Percentiles rank a stretch among this genome's conserved stretches.
Evolutionary conservation across 1,139 yeast species (phyloP).

Genomic region (Tardiomyces blankii): DNA sequence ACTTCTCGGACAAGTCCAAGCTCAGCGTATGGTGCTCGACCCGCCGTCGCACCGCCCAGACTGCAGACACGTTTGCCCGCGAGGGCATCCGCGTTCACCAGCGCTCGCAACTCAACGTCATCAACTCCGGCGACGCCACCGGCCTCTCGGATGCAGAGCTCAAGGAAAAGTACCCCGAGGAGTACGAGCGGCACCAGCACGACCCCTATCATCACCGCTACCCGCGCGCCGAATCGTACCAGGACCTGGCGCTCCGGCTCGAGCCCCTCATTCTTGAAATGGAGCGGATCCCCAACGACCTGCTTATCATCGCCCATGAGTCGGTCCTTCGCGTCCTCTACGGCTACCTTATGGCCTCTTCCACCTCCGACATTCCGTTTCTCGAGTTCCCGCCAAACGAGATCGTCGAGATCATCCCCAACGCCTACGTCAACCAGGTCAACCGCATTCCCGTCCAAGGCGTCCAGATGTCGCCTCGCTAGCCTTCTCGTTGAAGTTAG

Average conservation of each 20-base stretch:
- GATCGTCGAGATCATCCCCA: constrained; percentile 76
- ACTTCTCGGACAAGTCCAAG: constrained; percentile 14
- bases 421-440: constrained; percentile 76
- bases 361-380: constrained; percentile 75
- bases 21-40: constrained; percentile 86
- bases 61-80: constrained; percentile 57
- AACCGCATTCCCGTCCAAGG: constrained; percentile 35
- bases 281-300: constrained; percentile 84
- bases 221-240: constrained; percentile 90
- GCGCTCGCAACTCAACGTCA: constrained; percentile 73
- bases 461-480: background rate
- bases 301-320: constrained; percentile 87
- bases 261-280: constrained; percentile 89
- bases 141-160: constrained; percentile 54
- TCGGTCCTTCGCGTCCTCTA: constrained; percentile 78
- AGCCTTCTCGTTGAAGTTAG: background rate
- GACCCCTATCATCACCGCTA: constrained; percentile 93
- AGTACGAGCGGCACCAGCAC: constrained; percentile 47
- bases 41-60: constrained; percentile 68
- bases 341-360: constrained; percentile 89
- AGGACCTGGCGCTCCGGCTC: constrained; percentile 86
- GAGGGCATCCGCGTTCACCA: constrained; percentile 53
- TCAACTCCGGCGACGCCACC: constrained; percentile 86
- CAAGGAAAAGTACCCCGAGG: constrained; percentile 49
- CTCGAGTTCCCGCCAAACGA: constrained; percentile 71